Conservation (phyloP, 2,329 filamentous ascomycete genomes). For the Colletotrichum sp. region DNA sequence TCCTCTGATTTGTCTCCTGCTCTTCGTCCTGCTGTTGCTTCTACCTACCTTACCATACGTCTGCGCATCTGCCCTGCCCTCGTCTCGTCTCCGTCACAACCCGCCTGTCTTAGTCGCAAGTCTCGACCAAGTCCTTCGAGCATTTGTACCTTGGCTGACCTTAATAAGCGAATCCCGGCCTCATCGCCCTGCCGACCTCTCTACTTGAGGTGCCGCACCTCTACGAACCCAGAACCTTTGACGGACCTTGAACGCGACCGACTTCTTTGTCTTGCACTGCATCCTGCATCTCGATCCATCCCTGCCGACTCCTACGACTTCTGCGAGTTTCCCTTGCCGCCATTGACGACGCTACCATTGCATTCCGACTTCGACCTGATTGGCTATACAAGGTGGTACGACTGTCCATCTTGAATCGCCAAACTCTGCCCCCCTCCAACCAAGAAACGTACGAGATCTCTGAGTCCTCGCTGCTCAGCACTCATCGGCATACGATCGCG, state of each 20-base stretch:
- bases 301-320: background rate
- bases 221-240: background rate
- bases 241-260: background rate
- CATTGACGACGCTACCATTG: background rate
- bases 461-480: background rate
- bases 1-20: background rate
- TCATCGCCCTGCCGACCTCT: background rate
- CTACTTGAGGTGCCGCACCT: background rate
- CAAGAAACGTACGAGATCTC: background rate
- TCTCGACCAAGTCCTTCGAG: background rate
- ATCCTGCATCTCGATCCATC: background rate
- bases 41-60: background rate
- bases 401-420: background rate
- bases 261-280: background rate
- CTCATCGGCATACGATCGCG: background rate
- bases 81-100: background rate
- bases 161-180: background rate
- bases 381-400: slow-evolving; percentile 12
- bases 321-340: background rate
- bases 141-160: background rate
- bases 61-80: background rate
- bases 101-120: background rate
- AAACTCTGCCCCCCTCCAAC: background rate
- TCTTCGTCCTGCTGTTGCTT: background rate
- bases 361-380: background rate